phyloP scores from a whole-genome alignment of 371 early-diverging fungal species.

The Batkoa obscura region DNA sequence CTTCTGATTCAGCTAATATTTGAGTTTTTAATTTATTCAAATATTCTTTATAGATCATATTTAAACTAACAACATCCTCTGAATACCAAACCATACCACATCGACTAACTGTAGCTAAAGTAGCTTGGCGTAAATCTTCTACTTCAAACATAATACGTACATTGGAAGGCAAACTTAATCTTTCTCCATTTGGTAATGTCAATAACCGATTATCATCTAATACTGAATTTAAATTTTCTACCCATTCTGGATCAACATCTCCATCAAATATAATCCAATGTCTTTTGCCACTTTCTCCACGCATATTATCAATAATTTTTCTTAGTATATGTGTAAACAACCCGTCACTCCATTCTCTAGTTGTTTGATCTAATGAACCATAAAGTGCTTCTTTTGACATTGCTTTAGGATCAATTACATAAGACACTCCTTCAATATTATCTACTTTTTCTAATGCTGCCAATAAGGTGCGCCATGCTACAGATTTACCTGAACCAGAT shows the following conservation, averaged over 20 bases:
- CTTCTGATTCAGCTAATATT: slow-evolving; percentile 34
- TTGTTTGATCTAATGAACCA: slow-evolving; percentile 87
- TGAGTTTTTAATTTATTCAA: slow-evolving; percentile 46
- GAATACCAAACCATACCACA: slow-evolving; percentile 99
- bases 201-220: slow-evolving; percentile 93
- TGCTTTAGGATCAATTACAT: slow-evolving; percentile 96
- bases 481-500: slow-evolving; percentile 87
- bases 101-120: slow-evolving; percentile 95
- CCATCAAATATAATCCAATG: slow-evolving; percentile 99
- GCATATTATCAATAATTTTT: slow-evolving; percentile 92
- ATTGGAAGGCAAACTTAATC: slow-evolving; percentile 83
- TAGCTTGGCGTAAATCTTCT: slow-evolving; percentile 90
- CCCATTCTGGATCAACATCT: slow-evolving; percentile 99
- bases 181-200: slow-evolving; percentile 97
- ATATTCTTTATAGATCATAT: slow-evolving; percentile 70
- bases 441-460: slow-evolving; percentile 78
- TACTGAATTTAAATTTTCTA: slow-evolving; percentile 96
- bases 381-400: slow-evolving; percentile 91
- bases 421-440: slow-evolving; percentile 69
- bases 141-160: slow-evolving; percentile 98
- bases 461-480: slow-evolving; percentile 79
- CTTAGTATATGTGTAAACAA: slow-evolving; percentile 92
- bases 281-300: slow-evolving; percentile 80
- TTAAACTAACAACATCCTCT: slow-evolving; percentile 65
- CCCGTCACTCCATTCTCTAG: slow-evolving; percentile 99